phyloP scores from a whole-genome alignment of 305 asterid genomes.

The Petunia hybrid region DNA sequence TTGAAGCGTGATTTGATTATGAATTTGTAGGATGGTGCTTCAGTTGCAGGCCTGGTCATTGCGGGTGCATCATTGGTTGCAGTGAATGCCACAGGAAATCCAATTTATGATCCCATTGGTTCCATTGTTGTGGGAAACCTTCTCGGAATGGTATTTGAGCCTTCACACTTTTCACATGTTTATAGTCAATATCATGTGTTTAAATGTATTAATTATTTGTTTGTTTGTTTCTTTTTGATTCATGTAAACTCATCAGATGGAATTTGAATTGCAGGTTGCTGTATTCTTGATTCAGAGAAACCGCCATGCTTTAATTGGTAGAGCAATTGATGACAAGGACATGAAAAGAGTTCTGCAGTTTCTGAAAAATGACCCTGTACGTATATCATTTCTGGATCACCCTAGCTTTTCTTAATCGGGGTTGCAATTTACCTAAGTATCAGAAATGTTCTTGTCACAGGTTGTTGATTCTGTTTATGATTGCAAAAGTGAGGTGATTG shows the following conservation, averaged over 20 bases:
- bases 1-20: conserved; percentile 27
- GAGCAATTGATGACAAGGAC: conserved; percentile 89
- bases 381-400: conserved; percentile 24
- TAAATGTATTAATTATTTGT: no score
- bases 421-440: conserved; percentile 31
- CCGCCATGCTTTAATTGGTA: conserved; percentile 93
- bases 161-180: conserved; percentile 6
- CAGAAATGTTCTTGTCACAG: conserved; percentile 47
- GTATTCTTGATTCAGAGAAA: conserved; percentile 95
- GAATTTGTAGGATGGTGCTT: conserved; percentile 90
- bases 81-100: conserved; percentile 79
- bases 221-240: background rate
- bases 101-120: conserved; percentile 94
- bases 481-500: conserved; percentile 99
- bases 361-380: conserved; percentile 86
- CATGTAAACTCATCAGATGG: background rate
- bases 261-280: conserved; percentile 70
- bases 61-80: conserved; percentile 95
- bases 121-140: conserved; percentile 93
- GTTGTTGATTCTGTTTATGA: conserved; percentile 95
- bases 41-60: conserved; percentile 88
- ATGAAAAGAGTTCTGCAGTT: conserved; percentile 87
- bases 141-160: conserved; percentile 86
- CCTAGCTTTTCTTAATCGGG: conserved; percentile 26
- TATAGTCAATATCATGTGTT: background rate